Conservation (phyloP, 164 flowering plant genomes). For the Nymphaea thermarum region DNA sequence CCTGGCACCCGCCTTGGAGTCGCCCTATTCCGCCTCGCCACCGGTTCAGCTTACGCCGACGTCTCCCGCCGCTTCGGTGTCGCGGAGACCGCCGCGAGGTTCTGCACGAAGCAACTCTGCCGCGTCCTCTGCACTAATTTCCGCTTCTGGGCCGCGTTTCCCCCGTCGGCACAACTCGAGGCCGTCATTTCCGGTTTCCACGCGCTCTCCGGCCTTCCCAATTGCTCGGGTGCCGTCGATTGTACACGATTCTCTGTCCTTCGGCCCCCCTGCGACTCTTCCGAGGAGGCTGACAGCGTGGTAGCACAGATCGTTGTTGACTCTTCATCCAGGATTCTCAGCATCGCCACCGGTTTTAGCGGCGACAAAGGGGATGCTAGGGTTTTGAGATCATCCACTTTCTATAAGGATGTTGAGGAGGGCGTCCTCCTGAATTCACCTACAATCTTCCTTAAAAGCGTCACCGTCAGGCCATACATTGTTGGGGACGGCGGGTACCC, state of each 20-base stretch:
- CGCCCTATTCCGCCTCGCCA: constrained; percentile 59
- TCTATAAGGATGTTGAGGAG: constrained; percentile 42
- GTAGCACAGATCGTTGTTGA: constrained; percentile 72
- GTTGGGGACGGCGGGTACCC: constrained; percentile 50
- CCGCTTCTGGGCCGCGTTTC: constrained; percentile 78
- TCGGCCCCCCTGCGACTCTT: too few relatives aligned
- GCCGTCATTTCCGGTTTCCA: constrained; percentile 37
- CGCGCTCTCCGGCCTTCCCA: constrained; percentile 40
- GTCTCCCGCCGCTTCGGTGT: constrained; percentile 42
- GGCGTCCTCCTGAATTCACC: constrained; percentile 27
- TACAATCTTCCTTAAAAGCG: constrained; percentile 21
- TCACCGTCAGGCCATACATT: constrained; percentile 43
- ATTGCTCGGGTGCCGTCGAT: constrained; percentile 65
- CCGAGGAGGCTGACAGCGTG: constrained; percentile 20
- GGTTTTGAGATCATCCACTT: constrained; percentile 38
- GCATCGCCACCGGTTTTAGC: constrained; percentile 52
- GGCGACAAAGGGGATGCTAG: constrained; percentile 36
- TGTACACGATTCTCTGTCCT: constrained; percentile 37
- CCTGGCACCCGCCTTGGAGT: constrained; percentile 55
- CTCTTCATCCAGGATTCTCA: constrained; percentile 46
- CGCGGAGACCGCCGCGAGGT: constrained; percentile 36
- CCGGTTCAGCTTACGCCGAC: constrained; percentile 46
- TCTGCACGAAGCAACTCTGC: constrained; percentile 73
- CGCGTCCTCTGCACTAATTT: constrained; percentile 84
- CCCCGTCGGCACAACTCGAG: constrained; percentile 31